Evolutionary conservation across 1,284 basidiomycete species (phyloP).

Genomic region (Phellopilus nigrolimitatus): DNA sequence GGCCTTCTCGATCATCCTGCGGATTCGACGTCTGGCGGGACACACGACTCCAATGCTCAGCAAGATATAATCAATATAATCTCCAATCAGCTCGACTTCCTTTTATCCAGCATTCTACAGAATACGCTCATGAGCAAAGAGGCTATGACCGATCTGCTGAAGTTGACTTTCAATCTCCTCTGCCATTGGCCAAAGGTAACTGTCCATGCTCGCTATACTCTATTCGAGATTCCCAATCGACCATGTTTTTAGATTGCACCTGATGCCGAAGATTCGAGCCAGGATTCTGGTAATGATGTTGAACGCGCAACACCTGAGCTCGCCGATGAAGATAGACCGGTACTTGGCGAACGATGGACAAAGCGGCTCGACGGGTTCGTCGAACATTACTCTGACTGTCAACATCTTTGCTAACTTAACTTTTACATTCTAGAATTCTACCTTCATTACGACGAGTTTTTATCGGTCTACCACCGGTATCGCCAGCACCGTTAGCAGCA

Average conservation of each 20-base stretch:
- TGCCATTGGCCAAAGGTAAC: slow-evolving; percentile 61
- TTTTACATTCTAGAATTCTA: slow-evolving; percentile 40
- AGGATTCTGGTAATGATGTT: not conserved
- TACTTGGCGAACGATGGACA: slow-evolving; percentile 29
- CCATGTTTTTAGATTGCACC: slow-evolving; percentile 39
- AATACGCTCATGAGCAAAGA: slow-evolving; percentile 57
- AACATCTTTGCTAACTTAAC: not conserved
- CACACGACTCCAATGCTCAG: slow-evolving; percentile 24
- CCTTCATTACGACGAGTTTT: slow-evolving; percentile 59
- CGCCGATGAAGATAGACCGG: slow-evolving; percentile 13
- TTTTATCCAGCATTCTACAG: slow-evolving; percentile 41
- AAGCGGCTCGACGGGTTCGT: slow-evolving; percentile 56
- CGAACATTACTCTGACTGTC: not conserved
- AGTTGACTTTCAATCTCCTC: slow-evolving; percentile 72
- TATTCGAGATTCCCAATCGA: slow-evolving; percentile 5
- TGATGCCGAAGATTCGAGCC: slow-evolving; percentile 19
- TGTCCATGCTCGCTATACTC: slow-evolving; percentile 11
- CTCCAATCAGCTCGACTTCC: slow-evolving; percentile 49
- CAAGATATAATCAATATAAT: slow-evolving; percentile 57
- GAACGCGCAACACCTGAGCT: not conserved
- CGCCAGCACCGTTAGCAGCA: slow-evolving; percentile 53
- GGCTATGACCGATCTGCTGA: slow-evolving; percentile 71
- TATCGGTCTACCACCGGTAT: slow-evolving; percentile 52
- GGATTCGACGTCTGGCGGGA: slow-evolving; percentile 52
- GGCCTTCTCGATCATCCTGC: slow-evolving; percentile 19